Evolutionary conservation across 73 alveolate species (phyloP).

Genomic region (Paramecium sonneborni): DNA sequence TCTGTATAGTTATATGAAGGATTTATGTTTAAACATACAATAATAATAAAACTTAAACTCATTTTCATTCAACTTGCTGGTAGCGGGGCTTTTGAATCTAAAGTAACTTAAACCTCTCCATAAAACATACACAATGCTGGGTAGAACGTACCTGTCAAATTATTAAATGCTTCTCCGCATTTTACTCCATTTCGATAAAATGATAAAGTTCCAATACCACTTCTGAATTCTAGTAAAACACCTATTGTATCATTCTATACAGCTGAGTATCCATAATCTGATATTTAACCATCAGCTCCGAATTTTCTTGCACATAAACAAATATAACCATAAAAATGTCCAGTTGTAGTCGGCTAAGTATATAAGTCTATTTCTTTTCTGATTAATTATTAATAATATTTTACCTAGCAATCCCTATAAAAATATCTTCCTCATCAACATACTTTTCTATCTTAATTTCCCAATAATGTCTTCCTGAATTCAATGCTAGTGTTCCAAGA

Average conservation of each 20-base stretch:
- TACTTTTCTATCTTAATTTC: slow-evolving; percentile 59
- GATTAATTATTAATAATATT: not conserved
- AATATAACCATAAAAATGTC: slow-evolving; percentile 66
- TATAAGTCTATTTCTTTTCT: slow-evolving; percentile 34
- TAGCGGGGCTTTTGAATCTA: slow-evolving; percentile 44
- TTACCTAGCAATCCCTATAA: slow-evolving; percentile 67
- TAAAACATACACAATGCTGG: slow-evolving; percentile 64
- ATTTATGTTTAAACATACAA: not conserved
- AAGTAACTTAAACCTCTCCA: slow-evolving; percentile 52
- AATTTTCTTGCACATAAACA: slow-evolving; percentile 59
- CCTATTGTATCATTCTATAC: slow-evolving; percentile 61
- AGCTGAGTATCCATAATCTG: slow-evolving; percentile 61
- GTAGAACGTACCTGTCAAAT: slow-evolving; percentile 33
- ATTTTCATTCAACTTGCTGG: slow-evolving; percentile 21
- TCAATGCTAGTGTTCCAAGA: slow-evolving; percentile 51
- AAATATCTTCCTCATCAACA: slow-evolving; percentile 70
- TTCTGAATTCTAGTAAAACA: slow-evolving; percentile 54
- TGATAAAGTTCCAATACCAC: slow-evolving; percentile 58
- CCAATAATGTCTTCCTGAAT: slow-evolving; percentile 67
- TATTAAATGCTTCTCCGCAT: slow-evolving; percentile 65
- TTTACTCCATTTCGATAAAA: slow-evolving; percentile 62
- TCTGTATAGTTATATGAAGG: not conserved
- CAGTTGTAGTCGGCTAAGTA: slow-evolving; percentile 11
- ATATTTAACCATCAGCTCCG: slow-evolving; percentile 39
- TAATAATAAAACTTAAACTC: not conserved